Evolutionary conservation across 768 basidiomycete species (phyloP).

Genomic region (Leucocoprinus sp.): DNA sequence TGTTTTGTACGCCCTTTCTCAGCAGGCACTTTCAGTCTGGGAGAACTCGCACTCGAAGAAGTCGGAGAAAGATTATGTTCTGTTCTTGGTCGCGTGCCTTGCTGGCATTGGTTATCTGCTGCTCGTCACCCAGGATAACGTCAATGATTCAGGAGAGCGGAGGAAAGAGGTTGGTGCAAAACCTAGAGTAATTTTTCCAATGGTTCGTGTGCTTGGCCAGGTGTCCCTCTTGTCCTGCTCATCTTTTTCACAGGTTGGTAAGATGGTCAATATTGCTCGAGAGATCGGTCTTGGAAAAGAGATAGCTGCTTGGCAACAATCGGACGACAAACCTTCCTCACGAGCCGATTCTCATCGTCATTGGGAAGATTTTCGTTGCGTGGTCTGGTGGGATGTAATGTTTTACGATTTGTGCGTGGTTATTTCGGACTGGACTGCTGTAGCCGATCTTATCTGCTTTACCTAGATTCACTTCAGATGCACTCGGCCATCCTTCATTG

Average conservation of each 20-base stretch:
- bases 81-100: slow-evolving; percentile 35
- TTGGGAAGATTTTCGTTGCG: slow-evolving; percentile 22
- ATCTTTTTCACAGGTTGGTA: slow-evolving; percentile 40
- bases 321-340: slow-evolving; percentile 13
- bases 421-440: slow-evolving; percentile 6
- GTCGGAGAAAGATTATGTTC: slow-evolving; percentile 36
- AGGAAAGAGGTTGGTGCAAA: slow-evolving; percentile 7
- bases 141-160: neutral
- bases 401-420: slow-evolving; percentile 69
- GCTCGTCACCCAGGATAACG: slow-evolving; percentile 10
- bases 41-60: slow-evolving; percentile 16
- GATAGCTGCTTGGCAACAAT: slow-evolving; percentile 32
- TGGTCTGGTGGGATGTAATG: slow-evolving; percentile 74
- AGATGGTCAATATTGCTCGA: slow-evolving; percentile 60
- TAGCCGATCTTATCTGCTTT: slow-evolving; percentile 1
- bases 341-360: neutral
- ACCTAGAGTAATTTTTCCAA: slow-evolving; percentile 6
- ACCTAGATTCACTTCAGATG: slow-evolving; percentile 61
- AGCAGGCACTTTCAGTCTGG: slow-evolving; percentile 32
- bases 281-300: slow-evolving; percentile 56
- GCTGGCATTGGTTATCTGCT: slow-evolving; percentile 41
- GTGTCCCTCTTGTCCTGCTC: neutral
- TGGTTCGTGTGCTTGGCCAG: slow-evolving; percentile 23
- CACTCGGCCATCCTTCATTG: slow-evolving; percentile 52
- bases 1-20: slow-evolving; percentile 28